Base-by-base conservation (phyloP, 2,329 filamentous ascomycete species). In the Chrysoporthe cubensis region DNA sequence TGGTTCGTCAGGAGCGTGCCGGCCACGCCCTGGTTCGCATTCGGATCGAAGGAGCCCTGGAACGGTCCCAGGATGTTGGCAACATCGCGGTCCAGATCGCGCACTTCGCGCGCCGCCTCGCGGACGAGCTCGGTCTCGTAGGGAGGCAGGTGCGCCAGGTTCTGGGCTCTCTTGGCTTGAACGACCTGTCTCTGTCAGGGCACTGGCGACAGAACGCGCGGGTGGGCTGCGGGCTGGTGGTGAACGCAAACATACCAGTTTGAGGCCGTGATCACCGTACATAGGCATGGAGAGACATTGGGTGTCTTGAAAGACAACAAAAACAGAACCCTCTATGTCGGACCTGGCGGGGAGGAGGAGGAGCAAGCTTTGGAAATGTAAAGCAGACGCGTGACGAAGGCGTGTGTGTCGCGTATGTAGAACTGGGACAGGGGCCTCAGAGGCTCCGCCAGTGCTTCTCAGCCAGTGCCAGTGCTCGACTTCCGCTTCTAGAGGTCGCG, bases 51-150 rank as follows among this genome's bases (percentile, higher is more conserved):
- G 0, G 90, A 90, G 69, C 91, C 91, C 71, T 91, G 88, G 77
- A 95, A 96, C 0, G 93, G 92, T 67, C 92, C 91, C 43, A 98
- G 87, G 40, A 97, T 88, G 66, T 88, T 87, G 50, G 87, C 84
- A 43, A 95, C 91, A 79, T 97, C 93, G 77, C 91, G 93, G 79
- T 98, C 91, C 9, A 99, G 86, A 73, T 98, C 95, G 74, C 94
- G 91, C 32, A 97, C 94, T 84, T 99, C 96, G 74, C 94, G 91
- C 2, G 93, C 91, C 61, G 97, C 91, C 26, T 89, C 88, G 67
- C 94, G 94, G 65, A 98, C 93, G 57, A 96, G 87, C 76, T 98
- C 96, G 40, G 94, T 91, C 79, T 97, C 94, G 78, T 98, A 98
- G 3, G 94, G 90, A 0, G 96, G 96, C 2, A 99, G 87, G 77